Evolutionary conservation across 805 yeast species (phyloP), one percentile per base, ranked within the genome.

Genomic region (Yarrowia osloensis): DNA sequence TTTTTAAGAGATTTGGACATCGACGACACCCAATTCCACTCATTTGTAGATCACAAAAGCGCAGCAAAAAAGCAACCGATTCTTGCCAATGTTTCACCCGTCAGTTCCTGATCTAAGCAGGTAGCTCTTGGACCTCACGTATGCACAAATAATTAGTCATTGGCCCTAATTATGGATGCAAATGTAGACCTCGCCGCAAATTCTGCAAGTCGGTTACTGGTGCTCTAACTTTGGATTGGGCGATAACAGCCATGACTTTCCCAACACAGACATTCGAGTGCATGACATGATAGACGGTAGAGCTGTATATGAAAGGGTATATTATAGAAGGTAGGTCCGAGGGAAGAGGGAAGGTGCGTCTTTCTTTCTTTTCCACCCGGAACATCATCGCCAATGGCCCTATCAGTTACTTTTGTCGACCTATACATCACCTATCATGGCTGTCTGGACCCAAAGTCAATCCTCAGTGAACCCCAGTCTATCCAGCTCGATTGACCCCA

Each of bases 171-270:
- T n/a, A 11, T 26, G 15, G 35, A 15, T n/a, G n/a, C n/a, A n/a
- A n/a, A n/a, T n/a, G 24, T 11, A 9, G 24, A 1, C 11, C 9
- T 7, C 35, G 54, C 37, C 37, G 55, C 59, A 52, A 33, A 33
- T 33, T 52, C 28, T 52, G 59, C 42, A 52, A 17, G 59, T 33
- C 59, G 42, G 59, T 52, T 52, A 52, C 42, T 52, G 59, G 42
- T 7, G 15, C 39, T 19, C 59, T 33, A 52, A 52, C 59, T 35
- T 52, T 52, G 59, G 59, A 52, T 52, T 52, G 59, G 59, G 59
- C 59, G 59, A 52, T 52, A 52, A 52, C 59, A 52, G 59, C 59
- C 59, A 52, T 22, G 42, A 35, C 29, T 33, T 52, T 12, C 59
- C 42, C 31, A 52, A 52, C 29, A 19, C 22, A 52, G 59, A 52